Evolutionary conservation across 768 basidiomycete genomes (phyloP), one percentile per base, ranked within the genome.

Genomic region (Austroboletus festivus): DNA sequence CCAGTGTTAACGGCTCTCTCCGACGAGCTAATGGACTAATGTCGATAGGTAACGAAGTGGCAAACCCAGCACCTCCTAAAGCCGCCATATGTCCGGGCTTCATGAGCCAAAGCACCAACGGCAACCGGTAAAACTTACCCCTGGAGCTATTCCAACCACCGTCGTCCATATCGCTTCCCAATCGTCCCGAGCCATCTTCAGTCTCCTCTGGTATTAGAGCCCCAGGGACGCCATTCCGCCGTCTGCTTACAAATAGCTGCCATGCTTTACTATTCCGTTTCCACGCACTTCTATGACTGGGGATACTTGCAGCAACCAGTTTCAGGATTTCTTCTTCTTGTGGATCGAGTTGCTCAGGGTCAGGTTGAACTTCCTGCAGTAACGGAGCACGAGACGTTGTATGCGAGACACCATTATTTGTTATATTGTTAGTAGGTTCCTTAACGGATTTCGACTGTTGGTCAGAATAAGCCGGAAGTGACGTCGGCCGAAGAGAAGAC

Each of bases 241-340:
- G 59, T 43, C 71, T 61, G 42, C 61, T 66, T 21, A 79, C 74
- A 56, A 88, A 83, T 18, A 76, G 62, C 48, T 77, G 74, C 85
- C 85, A 87, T 12, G 82, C 80, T 51, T 72, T 77, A 57, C 82
- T 77, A 57, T 78, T 75, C 51, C 76, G 75, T 57, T 72, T 79
- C 86, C 85, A 87, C 12, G 79, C 79, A n/a, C 74, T 79, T 45
- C 84, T 75, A 61, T 89, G 86, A 53, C 84, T 87, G 1, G 85
- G 83, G 24, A 72, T 79, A 65, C 79, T 72, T 22, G 84, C 85
- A 9, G 83, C 84, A n/a, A 88, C 79, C 28, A 87, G 72, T 53
- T 74, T 77, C 55, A 80, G 50, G 28, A 87, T 71, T 55, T 80
- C 79, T 26, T 70, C 73, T 55, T 83, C 80, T 44, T 73, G 71